Base-by-base conservation (phyloP, 768 basidiomycete genomes). In the Sistotremastrum niveocremeum region DNA sequence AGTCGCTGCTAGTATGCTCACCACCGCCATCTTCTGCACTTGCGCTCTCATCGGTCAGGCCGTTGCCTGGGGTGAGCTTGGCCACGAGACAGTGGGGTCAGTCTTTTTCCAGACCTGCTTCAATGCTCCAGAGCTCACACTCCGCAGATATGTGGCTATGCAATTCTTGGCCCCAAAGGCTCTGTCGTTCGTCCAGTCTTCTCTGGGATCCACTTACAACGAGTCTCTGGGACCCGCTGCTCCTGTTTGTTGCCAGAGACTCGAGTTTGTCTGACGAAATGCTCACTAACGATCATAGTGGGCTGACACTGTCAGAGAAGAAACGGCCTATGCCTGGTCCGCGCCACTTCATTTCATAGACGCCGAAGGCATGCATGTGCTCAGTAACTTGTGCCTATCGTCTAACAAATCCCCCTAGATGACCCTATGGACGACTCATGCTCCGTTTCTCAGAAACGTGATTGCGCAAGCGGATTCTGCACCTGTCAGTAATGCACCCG, bases 231-330 rank as follows among this genome's bases (percentile, higher is more conserved):
- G 9, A 48, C 11, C 5, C 8, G n/a, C 4, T 40, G 3, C 33
- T 7, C 35, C 9, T 12, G 34, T 46, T 35, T 36, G 29, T 33
- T 20, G 20, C 20, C 43, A 38, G 30, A 32, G 43, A 36, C 2
- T n/a, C 8, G 3, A 35, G 43, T 35, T 35, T n/a, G 3, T 20
- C 20, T 20, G 20, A 20, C 20, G 2, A 20, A 39, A 42, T 44
- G 11, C 50, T 5, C n/a, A 28, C 11, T 37, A 5, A 12, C 8
- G 34, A 32, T 34, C 41, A 35, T 40, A 73, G 71, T 77, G 73
- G 73, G 73, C 73, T 1, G 74, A 77, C 52, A 59, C 58, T 10
- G 66, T 76, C 48, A 65, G 64, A 38, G 64, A 61, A n/a, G 54
- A 62, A 47, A 44, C 58, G 4, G 65, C 40, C 39, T 32, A 7